phyloP scores from a whole-genome alignment of 495 filamentous ascomycete genomes.

The Durotheca rogersii region DNA sequence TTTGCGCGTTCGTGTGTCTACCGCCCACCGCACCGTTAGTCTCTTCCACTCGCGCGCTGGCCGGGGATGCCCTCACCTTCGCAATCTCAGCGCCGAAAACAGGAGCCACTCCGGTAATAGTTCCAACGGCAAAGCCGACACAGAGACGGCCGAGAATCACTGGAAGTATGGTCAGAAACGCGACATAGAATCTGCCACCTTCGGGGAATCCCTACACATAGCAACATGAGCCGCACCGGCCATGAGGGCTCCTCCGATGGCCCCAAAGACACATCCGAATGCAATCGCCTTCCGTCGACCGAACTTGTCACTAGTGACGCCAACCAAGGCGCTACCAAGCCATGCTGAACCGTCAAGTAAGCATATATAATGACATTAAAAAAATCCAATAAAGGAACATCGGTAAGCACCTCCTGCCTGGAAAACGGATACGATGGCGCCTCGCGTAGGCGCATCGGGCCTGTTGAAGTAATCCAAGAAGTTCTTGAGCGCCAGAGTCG shows the following conservation, averaged over 20 bases:
- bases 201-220: slow-evolving; percentile 45
- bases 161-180: too few relatives aligned
- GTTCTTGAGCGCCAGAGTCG: slow-evolving; percentile 45
- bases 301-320: slow-evolving; percentile 47
- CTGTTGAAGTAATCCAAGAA: slow-evolving; percentile 46
- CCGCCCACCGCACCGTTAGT: slow-evolving; percentile 35
- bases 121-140: slow-evolving; percentile 52
- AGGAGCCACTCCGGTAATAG: slow-evolving; percentile 53
- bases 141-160: slow-evolving; percentile 55
- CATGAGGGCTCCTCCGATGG: slow-evolving; percentile 52
- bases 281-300: slow-evolving; percentile 52
- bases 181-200: too few relatives aligned
- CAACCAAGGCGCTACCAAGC: slow-evolving; percentile 50
- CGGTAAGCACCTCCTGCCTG: slow-evolving; percentile 36
- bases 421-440: slow-evolving; percentile 54
- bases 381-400: too few relatives aligned
- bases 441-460: slow-evolving; percentile 47
- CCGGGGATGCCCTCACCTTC: slow-evolving; percentile 42
- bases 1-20: slow-evolving; percentile 53
- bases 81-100: slow-evolving; percentile 41
- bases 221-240: slow-evolving; percentile 50
- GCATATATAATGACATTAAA: slow-evolving; percentile 18
- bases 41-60: slow-evolving; percentile 30
- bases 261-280: slow-evolving; percentile 49
- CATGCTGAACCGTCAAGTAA: slow-evolving; percentile 44